phyloP scores from a whole-genome alignment of 345 rosid species.

The Bretschneidera sinensis region DNA sequence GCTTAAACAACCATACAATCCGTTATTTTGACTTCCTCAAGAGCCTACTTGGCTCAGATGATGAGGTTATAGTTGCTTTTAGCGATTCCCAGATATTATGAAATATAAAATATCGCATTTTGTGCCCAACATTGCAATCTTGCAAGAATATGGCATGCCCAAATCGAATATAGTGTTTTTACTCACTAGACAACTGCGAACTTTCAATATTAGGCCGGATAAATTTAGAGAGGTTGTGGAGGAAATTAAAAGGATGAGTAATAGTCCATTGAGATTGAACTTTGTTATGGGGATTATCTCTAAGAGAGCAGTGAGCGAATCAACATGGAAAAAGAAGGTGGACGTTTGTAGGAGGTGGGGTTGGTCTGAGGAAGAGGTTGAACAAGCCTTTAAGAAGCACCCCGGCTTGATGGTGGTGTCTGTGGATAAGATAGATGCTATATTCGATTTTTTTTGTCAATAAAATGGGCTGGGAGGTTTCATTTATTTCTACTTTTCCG shows the following conservation, averaged over 20 bases:
- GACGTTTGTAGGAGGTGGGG: slow-evolving; percentile 12
- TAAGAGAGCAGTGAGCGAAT: background rate
- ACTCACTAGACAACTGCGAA: background rate
- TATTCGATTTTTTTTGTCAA: slow-evolving; percentile 25
- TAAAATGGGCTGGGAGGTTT: slow-evolving; percentile 19
- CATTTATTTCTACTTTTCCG: slow-evolving; percentile 8
- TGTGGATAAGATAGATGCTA: slow-evolving; percentile 17
- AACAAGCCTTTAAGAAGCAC: slow-evolving; percentile 15
- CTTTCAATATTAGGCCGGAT: background rate
- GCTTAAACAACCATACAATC: slow-evolving; percentile 12
- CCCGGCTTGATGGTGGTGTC: slow-evolving; percentile 22
- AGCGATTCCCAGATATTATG: too few relatives aligned
- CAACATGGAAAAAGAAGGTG: slow-evolving; percentile 5
- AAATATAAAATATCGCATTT: background rate
- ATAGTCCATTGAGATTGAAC: background rate
- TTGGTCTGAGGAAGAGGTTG: slow-evolving; percentile 20
- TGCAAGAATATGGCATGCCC: slow-evolving; percentile 5
- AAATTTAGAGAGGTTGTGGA: slow-evolving; percentile 8
- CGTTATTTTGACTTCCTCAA: slow-evolving; percentile 13
- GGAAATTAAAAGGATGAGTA: slow-evolving; percentile 10
- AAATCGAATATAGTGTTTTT: slow-evolving; percentile 1
- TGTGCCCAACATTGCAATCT: background rate
- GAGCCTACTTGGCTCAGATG: background rate
- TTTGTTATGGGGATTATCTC: slow-evolving; percentile 12
- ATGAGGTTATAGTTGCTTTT: background rate